A percentile compares a stretch with the other conserved stretches of the same genome.
These are phyloP conservation scores for Talaromyces marneffei DNA, from an alignment of 2,329 filamentous ascomycete genomes.

Conservation along the genomic window DNA sequence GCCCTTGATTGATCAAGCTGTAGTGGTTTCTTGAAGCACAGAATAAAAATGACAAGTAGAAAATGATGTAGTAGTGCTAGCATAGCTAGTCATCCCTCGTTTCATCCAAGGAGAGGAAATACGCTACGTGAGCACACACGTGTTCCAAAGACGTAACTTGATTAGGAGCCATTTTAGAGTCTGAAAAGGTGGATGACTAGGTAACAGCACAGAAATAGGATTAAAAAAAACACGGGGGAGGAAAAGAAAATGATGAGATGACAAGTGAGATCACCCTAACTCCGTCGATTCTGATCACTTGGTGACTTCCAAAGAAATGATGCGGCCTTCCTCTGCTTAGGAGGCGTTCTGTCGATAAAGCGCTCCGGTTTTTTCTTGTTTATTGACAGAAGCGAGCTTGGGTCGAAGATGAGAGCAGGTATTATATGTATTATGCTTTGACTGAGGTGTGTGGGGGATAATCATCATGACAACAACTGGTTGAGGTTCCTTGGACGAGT, in stretches of 20 bases:
- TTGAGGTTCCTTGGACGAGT: not conserved
- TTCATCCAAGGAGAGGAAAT: too few species aligned
- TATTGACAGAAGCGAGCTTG: constrained; percentile 6
- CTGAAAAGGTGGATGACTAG: constrained; percentile 4
- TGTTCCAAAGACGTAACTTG: constrained; percentile 8
- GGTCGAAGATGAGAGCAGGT: constrained; percentile 10
- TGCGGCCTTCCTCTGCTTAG: not conserved
- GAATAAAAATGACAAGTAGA: not conserved
- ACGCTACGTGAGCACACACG: not conserved
- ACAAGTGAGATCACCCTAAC: constrained; percentile 10
- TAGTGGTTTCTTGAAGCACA: not conserved
- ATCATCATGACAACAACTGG: constrained; percentile 9
- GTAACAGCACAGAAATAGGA: constrained; percentile 1
- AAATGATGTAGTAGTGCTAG: too few species aligned
- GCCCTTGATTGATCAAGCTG: not conserved
- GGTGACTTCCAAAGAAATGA: constrained; percentile 7
- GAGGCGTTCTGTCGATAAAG: constrained; percentile 9
- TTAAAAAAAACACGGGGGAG: not conserved
- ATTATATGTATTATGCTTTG: constrained; percentile 16
- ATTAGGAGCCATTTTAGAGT: constrained; percentile 10
- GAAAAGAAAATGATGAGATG: not conserved
- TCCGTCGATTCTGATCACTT: constrained; percentile 11
- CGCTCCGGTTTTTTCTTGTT: constrained; percentile 10
- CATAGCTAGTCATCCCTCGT: not conserved
- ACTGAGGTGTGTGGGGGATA: not conserved